Conservation (phyloP, 2,329 filamentous ascomycete species). For the Aureobasidium namibiae region DNA sequence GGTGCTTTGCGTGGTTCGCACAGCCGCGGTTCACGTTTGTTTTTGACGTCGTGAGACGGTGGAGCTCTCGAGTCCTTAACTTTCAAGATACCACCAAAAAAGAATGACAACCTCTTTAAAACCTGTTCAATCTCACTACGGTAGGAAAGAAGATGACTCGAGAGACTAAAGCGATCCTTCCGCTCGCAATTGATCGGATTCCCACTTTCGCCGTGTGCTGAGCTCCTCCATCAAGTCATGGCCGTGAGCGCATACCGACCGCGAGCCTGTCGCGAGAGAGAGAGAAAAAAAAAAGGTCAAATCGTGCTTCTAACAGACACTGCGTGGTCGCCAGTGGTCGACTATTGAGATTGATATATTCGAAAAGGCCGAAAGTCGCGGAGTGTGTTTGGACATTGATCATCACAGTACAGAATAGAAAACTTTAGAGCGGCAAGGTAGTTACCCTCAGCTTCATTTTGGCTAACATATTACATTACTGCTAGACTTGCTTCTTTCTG, state of each 20-base stretch:
- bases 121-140: background rate
- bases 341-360: too few species aligned
- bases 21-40: background rate
- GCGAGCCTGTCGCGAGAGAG: too few species aligned
- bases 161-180: background rate
- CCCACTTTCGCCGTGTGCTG: too few species aligned
- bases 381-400: too few species aligned
- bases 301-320: too few species aligned
- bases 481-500: background rate
- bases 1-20: background rate
- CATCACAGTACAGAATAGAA: background rate
- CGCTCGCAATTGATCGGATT: too few species aligned
- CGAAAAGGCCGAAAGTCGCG: too few species aligned
- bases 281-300: too few species aligned
- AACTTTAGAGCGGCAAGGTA: background rate
- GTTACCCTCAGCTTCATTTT: background rate
- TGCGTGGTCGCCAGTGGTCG: too few species aligned
- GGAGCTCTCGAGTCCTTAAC: background rate
- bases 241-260: too few species aligned
- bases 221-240: too few species aligned
- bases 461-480: background rate
- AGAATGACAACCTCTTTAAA: background rate
- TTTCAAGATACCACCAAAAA: background rate
- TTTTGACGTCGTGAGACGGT: background rate
- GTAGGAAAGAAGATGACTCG: background rate